Evolutionary conservation across 768 basidiomycete species (phyloP).

Genomic region (Boletales sp.): DNA sequence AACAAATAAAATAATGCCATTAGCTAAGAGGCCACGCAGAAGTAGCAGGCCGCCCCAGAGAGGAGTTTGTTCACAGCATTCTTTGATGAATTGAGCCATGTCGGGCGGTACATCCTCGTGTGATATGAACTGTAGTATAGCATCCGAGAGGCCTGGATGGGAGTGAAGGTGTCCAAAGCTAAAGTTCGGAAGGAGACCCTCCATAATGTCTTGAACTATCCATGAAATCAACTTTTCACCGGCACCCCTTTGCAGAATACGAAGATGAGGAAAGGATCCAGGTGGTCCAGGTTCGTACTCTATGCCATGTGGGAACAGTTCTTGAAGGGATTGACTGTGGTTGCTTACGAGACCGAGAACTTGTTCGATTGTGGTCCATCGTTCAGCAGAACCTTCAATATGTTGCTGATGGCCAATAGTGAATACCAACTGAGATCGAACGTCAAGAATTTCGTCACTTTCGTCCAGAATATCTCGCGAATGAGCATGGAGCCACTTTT

Average conservation of each 20-base stretch:
- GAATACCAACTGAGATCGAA: constrained; percentile 39
- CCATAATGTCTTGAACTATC: constrained; percentile 4
- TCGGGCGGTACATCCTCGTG: not conserved
- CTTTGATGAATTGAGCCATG: no score
- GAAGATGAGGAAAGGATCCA: no score
- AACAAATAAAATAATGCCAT: no score
- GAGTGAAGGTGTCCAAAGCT: not conserved
- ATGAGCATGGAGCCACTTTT: constrained; percentile 15
- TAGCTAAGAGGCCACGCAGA: no score
- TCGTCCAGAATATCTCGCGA: constrained; percentile 10
- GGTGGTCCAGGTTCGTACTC: not conserved
- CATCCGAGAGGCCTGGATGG: not conserved
- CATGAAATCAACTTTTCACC: not conserved
- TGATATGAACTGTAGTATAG: constrained; percentile 5
- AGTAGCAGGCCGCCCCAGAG: no score
- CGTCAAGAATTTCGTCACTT: no score
- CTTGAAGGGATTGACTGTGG: not conserved
- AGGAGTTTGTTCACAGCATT: no score
- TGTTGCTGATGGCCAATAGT: constrained; percentile 36
- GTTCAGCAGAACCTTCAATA: constrained; percentile 37
- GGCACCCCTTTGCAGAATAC: no score
- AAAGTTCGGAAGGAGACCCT: constrained; percentile 3
- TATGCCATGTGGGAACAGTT: constrained; percentile 2
- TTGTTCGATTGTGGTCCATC: constrained; percentile 40
- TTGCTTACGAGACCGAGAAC: constrained; percentile 21